These are phyloP conservation scores for Nicotiana rustica DNA, from an alignment of 305 asterid genomes.

Conservation along the genomic window DNA sequence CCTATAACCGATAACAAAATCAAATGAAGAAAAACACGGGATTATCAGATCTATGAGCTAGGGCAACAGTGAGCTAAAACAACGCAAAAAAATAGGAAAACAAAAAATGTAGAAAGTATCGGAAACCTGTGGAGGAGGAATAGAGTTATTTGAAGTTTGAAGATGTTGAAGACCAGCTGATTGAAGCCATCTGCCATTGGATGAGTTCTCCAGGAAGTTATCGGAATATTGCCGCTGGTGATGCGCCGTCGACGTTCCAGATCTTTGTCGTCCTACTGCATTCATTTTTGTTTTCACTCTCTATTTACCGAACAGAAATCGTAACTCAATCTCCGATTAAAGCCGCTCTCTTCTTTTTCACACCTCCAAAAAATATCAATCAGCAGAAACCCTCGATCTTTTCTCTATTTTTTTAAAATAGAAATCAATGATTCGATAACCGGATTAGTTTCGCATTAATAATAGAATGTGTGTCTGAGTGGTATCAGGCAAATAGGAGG, in stretches of 20 bases:
- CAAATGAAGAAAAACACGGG: constrained; percentile 22
- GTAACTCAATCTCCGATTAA: constrained; percentile 32
- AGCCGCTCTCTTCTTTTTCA: constrained; percentile 11
- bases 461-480: constrained; percentile 43
- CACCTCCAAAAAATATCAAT: background rate
- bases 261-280: constrained; percentile 90
- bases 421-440: background rate
- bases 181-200: constrained; percentile 94
- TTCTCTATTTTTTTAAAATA: background rate
- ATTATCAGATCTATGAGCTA: constrained; percentile 56
- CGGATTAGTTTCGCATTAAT: constrained; percentile 31
- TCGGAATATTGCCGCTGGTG: constrained; percentile 95
- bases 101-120: constrained; percentile 32
- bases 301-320: background rate
- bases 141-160: constrained; percentile 73
- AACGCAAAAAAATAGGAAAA: background rate
- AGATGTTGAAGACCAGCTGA: constrained; percentile 97
- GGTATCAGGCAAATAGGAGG: background rate
- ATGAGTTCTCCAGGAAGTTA: constrained; percentile 71
- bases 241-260: constrained; percentile 81
- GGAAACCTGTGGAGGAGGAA: constrained; percentile 69
- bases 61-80: background rate
- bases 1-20: constrained; percentile 47
- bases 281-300: constrained; percentile 59
- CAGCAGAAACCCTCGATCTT: background rate